Conservation (phyloP, 2,329 filamentous ascomycete species). For the Cercospora citrullina region DNA sequence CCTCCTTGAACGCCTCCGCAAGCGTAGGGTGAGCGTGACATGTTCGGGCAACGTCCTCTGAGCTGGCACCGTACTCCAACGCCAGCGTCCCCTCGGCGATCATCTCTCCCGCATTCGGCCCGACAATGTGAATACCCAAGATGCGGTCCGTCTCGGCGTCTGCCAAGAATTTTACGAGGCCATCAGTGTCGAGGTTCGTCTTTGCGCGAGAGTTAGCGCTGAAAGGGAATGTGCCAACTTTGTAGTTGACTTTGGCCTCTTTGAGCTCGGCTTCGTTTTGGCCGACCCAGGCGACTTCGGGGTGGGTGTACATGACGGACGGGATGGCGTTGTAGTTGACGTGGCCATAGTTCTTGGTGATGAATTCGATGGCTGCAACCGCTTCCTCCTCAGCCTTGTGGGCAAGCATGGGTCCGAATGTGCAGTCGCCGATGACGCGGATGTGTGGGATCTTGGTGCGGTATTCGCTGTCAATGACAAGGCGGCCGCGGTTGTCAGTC, state of each 20-base stretch:
- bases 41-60: slow-evolving; percentile 90
- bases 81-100: slow-evolving; percentile 96
- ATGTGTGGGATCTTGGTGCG: slow-evolving; percentile 97
- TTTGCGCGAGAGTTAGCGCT: slow-evolving; percentile 97
- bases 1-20: slow-evolving; percentile 98
- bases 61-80: slow-evolving; percentile 92
- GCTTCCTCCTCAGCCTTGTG: slow-evolving; percentile 99
- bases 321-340: slow-evolving; percentile 99
- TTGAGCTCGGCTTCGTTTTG: slow-evolving; percentile 97
- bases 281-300: slow-evolving; percentile 97
- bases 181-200: slow-evolving; percentile 96
- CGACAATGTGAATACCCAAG: slow-evolving; percentile 94
- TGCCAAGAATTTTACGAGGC: slow-evolving; percentile 93
- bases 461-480: slow-evolving; percentile 98
- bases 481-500: slow-evolving; percentile 86
- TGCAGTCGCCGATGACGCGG: slow-evolving; percentile 91
- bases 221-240: slow-evolving; percentile 93
- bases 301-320: slow-evolving; percentile 99
- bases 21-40: slow-evolving; percentile 96
- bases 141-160: slow-evolving; percentile 96
- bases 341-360: slow-evolving; percentile 96
- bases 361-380: slow-evolving; percentile 92
- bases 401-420: slow-evolving; percentile 92
- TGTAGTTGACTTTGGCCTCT: slow-evolving; percentile 85
- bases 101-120: slow-evolving; percentile 96